Evolutionary conservation across 2,329 filamentous ascomycete genomes (phyloP).

Genomic region (Daldinia eschscholtzii): DNA sequence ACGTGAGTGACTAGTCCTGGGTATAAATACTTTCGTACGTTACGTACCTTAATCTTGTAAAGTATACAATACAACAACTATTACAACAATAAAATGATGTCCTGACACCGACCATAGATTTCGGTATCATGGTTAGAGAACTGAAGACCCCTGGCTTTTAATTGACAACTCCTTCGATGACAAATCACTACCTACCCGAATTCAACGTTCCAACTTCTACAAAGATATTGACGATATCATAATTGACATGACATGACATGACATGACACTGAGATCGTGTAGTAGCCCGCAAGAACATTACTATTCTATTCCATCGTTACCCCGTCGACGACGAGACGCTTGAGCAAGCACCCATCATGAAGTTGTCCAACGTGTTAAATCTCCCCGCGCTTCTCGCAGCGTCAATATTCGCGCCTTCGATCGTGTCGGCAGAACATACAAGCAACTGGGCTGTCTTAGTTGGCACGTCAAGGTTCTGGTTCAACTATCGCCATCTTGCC

Average conservation of each 20-base stretch:
- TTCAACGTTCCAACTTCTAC: neutral
- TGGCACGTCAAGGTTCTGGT: conserved; percentile 98
- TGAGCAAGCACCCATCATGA: conserved; percentile 59
- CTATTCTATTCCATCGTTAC: conserved; percentile 11
- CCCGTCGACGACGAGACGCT: neutral
- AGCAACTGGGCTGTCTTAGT: conserved; percentile 99
- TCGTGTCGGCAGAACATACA: conserved; percentile 80
- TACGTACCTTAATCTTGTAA: too few species aligned
- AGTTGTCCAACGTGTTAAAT: conserved; percentile 59
- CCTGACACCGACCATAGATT: conserved; percentile 12
- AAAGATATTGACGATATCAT: neutral
- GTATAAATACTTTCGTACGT: too few species aligned
- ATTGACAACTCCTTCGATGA: conserved; percentile 27
- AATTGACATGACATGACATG: neutral
- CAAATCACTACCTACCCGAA: conserved; percentile 20
- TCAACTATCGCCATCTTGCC: conserved; percentile 98
- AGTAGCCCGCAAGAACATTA: conserved; percentile 14
- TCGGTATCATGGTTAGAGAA: conserved; percentile 4
- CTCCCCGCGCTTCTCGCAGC: conserved; percentile 64
- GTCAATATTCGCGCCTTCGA: conserved; percentile 60
- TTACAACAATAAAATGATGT: too few species aligned
- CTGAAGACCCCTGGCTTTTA: conserved; percentile 25
- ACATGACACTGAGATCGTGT: neutral
- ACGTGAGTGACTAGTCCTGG: too few species aligned
- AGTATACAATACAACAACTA: too few species aligned